A percentile compares a stretch with the other conserved stretches of the same genome.
phyloP scores from a whole-genome alignment of 805 yeast species.

The Metschnikowia baotianmanensis region DNA sequence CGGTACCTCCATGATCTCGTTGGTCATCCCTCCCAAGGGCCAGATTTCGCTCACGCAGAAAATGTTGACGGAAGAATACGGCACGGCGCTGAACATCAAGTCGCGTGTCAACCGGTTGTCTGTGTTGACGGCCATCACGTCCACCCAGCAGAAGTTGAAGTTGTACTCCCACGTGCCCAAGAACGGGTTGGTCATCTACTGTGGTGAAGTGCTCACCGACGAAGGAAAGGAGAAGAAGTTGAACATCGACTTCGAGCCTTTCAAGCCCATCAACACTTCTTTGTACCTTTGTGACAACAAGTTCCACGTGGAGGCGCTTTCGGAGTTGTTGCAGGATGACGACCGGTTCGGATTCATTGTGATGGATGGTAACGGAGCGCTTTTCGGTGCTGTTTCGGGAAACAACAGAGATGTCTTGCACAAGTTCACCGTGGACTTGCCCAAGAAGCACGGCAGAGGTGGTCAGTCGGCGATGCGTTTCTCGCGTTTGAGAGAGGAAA shows the following conservation, averaged over 20 bases:
- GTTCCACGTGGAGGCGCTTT: conserved; percentile 95
- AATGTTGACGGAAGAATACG: conserved; percentile 96
- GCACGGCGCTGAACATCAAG: conserved; percentile 97
- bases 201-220: conserved; percentile 97
- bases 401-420: conserved; percentile 95
- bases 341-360: conserved; percentile 96
- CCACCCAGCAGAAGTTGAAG: conserved; percentile 95
- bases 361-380: conserved; percentile 99
- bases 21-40: conserved; percentile 92
- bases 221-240: conserved; percentile 98
- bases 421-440: conserved; percentile 93
- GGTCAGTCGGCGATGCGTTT: conserved; percentile 99
- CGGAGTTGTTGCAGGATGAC: conserved; percentile 92
- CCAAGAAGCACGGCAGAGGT: conserved; percentile 99
- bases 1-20: conserved; percentile 98
- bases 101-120: conserved; percentile 96
- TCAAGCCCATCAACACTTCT: conserved; percentile 98
- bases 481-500: conserved; percentile 97
- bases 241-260: conserved; percentile 97
- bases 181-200: conserved; percentile 92
- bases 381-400: conserved; percentile 94
- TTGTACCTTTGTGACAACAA: conserved; percentile 93
- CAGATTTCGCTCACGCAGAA: conserved; percentile 86
- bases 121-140: conserved; percentile 93
- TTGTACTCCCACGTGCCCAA: conserved; percentile 86